Evolutionary conservation across 106 monocot species (phyloP).

Genomic region (Alisma plantagoaquatica): DNA sequence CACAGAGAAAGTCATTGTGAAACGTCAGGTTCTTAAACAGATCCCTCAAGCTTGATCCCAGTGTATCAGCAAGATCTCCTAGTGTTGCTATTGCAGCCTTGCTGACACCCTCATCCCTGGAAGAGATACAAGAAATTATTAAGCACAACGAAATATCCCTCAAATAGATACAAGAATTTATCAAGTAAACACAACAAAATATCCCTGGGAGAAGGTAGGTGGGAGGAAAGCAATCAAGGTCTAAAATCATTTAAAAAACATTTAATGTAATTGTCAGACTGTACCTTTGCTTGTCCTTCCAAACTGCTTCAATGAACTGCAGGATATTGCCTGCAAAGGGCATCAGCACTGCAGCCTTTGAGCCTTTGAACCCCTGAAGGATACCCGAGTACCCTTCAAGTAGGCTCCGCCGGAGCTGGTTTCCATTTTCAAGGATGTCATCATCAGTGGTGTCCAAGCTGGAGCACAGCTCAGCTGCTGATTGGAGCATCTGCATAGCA

Average conservation of each 20-base stretch:
- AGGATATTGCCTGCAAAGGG: slow-evolving; percentile 57
- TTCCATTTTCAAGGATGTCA: slow-evolving; percentile 75
- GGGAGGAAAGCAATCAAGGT: no score
- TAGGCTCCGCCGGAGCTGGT: slow-evolving; percentile 74
- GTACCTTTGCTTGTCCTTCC: slow-evolving; percentile 47
- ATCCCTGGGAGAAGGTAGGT: no score
- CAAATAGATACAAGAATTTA: not conserved
- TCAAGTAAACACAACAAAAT: not conserved
- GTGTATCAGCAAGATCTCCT: slow-evolving; percentile 63
- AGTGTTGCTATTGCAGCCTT: slow-evolving; percentile 58
- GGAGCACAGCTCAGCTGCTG: slow-evolving; percentile 47
- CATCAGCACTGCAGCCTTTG: slow-evolving; percentile 62
- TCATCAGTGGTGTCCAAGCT: slow-evolving; percentile 42
- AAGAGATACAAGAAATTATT: no score
- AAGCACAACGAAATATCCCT: no score
- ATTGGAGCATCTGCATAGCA: slow-evolving; percentile 70
- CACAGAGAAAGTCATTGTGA: slow-evolving; percentile 42
- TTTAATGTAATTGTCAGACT: no score
- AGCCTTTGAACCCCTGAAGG: slow-evolving; percentile 79
- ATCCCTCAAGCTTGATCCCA: slow-evolving; percentile 41
- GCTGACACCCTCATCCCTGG: slow-evolving; percentile 55
- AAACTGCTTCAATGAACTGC: slow-evolving; percentile 59
- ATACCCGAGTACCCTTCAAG: slow-evolving; percentile 95
- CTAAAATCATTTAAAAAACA: no score
- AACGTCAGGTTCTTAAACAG: slow-evolving; percentile 43